A percentile compares a stretch with the other conserved stretches of the same genome.
Evolutionary conservation across 2,329 filamentous ascomycete genomes (phyloP).

Genomic region (Fusarium piperis): DNA sequence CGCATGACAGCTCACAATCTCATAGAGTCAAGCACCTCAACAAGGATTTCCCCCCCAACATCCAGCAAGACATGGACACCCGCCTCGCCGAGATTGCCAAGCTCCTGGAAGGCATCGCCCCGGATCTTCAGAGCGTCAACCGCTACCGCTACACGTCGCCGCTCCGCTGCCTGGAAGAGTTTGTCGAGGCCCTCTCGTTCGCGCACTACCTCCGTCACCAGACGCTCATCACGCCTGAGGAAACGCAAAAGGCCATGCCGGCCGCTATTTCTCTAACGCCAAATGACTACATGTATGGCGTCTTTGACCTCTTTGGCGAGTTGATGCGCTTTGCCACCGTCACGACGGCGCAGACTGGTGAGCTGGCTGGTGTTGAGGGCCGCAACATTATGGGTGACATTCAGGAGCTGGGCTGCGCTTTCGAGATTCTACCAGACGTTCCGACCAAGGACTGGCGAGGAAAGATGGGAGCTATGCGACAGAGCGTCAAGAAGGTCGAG

Average conservation of each 20-base stretch:
- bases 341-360: slow-evolving; percentile 79
- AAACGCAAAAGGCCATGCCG: slow-evolving; percentile 62
- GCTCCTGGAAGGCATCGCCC: slow-evolving; percentile 73
- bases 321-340: slow-evolving; percentile 97
- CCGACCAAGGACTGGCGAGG: slow-evolving; percentile 69
- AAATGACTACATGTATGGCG: slow-evolving; percentile 87
- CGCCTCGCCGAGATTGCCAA: slow-evolving; percentile 76
- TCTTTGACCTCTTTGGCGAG: slow-evolving; percentile 95
- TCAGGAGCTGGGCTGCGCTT: slow-evolving; percentile 77
- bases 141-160: slow-evolving; percentile 82
- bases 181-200: slow-evolving; percentile 91
- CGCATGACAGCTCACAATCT: slow-evolving; percentile 25
- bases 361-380: slow-evolving; percentile 51
- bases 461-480: slow-evolving; percentile 88
- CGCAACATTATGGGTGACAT: slow-evolving; percentile 82
- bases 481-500: slow-evolving; percentile 94
- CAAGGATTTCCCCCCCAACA: slow-evolving; percentile 71
- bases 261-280: slow-evolving; percentile 72
- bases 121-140: slow-evolving; percentile 82
- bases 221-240: slow-evolving; percentile 73
- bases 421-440: slow-evolving; percentile 76
- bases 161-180: slow-evolving; percentile 91
- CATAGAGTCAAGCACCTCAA: slow-evolving; percentile 71
- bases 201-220: slow-evolving; percentile 86
- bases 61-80: slow-evolving; percentile 74